Evolutionary conservation across 2,329 filamentous ascomycete species (phyloP), one percentile per base, ranked within the genome.

Genomic region (Tolypocladium album): DNA sequence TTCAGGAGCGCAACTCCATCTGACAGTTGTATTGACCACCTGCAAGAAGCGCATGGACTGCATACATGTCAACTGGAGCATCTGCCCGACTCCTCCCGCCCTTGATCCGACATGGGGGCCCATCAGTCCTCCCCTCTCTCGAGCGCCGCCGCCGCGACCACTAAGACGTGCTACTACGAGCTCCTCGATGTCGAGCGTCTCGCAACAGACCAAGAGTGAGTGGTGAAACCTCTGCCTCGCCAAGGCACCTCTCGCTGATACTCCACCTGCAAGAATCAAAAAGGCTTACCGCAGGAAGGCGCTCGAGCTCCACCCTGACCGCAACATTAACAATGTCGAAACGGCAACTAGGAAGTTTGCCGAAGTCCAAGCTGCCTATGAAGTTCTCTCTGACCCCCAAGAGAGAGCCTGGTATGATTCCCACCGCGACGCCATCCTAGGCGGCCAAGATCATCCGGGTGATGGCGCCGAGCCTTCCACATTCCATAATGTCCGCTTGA

Each of bases 341-440:
- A 83, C 86, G 64, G 87, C 93, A 2, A 99, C 94, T 1, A 83
- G 80, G 65, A 85, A 87, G 58, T 99, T 99, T 71, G 92, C 94
- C 57, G 92, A 97, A 70, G 82, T 97, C 36, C 93, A 97, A 72
- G 83, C 92, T 42, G 94, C 94, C 55, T 96, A 99, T 72, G 91
- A 97, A 72, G 85, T 99, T n/a, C 83, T 99, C 1, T 96, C 92
- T 1, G 94, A 99, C 72, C 87, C 92, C 13, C 93, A 99, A 71
- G 94, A 99, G 73, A 86, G 94, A 66, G 88, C 92, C 39, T 99
- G 94, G 94, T 99, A 99, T 76, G 93, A 99, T 75, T 92, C 92
- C 3, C 94, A 99, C 71, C 88, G 91, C 62, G 87, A 92, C 66
- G 86, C 89, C 57, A 95, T 97, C 63, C 77, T 97, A 63, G 82